Percentiles rank a stretch among this genome's conserved stretches.
Conservation (phyloP, 768 basidiomycete genomes). For the Cystoderma amianthinum region DNA sequence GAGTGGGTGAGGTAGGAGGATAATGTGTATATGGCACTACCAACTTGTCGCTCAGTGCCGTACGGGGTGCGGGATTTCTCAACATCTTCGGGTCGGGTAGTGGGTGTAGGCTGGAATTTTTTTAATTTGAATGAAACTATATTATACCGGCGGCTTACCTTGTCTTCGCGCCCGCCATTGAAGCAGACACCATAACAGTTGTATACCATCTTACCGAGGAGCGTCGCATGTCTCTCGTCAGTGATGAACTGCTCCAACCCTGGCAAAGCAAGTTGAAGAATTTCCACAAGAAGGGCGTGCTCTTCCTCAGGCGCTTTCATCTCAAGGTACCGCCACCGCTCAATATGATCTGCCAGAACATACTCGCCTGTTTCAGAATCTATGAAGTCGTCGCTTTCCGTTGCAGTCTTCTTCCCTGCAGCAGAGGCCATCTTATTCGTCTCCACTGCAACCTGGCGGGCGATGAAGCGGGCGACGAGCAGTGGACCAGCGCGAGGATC, state of each 20-base stretch:
- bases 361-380: slow-evolving; percentile 49
- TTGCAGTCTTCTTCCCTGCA: slow-evolving; percentile 1
- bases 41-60: slow-evolving; percentile 72
- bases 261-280: slow-evolving; percentile 57
- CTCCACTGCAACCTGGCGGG: slow-evolving; percentile 62
- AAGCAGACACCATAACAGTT: slow-evolving; percentile 73
- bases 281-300: slow-evolving; percentile 37
- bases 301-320: slow-evolving; percentile 42
- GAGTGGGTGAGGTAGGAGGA: slow-evolving; percentile 78
- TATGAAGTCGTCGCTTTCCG: slow-evolving; percentile 30
- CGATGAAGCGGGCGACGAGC: slow-evolving; percentile 67
- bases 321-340: slow-evolving; percentile 65
- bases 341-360: slow-evolving; percentile 67
- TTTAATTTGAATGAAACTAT: slow-evolving; percentile 7
- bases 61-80: slow-evolving; percentile 73
- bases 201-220: slow-evolving; percentile 68
- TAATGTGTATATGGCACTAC: slow-evolving; percentile 67
- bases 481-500: slow-evolving; percentile 37
- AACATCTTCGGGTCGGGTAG: slow-evolving; percentile 56
- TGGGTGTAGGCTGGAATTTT: slow-evolving; percentile 37
- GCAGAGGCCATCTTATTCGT: slow-evolving; percentile 44
- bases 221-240: slow-evolving; percentile 51
- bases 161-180: slow-evolving; percentile 61
- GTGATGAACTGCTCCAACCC: slow-evolving; percentile 69
- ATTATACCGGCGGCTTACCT: slow-evolving; percentile 32